Evolutionary conservation across 2,329 filamentous ascomycete genomes (phyloP).

Genomic region (Leptographium wingfieldii): DNA sequence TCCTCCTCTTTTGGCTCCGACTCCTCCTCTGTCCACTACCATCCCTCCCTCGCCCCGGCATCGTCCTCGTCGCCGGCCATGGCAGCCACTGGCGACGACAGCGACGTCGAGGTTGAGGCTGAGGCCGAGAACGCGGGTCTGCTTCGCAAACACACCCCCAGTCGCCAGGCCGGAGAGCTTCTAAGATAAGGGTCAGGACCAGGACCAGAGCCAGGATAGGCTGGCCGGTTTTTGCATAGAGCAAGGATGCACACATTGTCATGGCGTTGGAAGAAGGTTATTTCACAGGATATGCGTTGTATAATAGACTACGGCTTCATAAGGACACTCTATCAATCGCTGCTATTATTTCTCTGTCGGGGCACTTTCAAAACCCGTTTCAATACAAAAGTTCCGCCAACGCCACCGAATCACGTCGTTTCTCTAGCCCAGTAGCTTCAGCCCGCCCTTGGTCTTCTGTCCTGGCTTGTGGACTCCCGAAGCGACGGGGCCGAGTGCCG

Average conservation of each 20-base stretch:
- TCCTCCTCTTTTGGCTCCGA: not conserved
- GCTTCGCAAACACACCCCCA: conserved; percentile 23
- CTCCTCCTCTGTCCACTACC: conserved; percentile 21
- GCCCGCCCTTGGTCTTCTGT: conserved; percentile 52
- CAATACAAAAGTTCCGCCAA: not conserved
- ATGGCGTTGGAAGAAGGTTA: not conserved
- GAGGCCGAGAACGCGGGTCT: conserved; percentile 34
- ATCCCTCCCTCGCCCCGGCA: not conserved
- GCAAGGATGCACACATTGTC: not conserved
- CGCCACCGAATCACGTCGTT: too few relatives aligned
- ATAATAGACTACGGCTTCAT: not conserved
- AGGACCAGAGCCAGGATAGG: too few relatives aligned
- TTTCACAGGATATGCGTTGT: not conserved
- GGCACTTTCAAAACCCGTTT: too few relatives aligned
- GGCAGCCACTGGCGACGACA: conserved; percentile 6
- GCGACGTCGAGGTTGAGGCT: conserved; percentile 20
- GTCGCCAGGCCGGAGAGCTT: not conserved
- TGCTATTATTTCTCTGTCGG: not conserved
- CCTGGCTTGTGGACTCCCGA: conserved; percentile 45
- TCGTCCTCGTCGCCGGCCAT: not conserved
- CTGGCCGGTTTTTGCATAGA: too few relatives aligned
- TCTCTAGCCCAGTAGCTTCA: conserved; percentile 43
- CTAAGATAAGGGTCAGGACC: not conserved
- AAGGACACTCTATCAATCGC: not conserved
- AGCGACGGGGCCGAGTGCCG: conserved; percentile 36